A percentile compares a stretch with the other conserved stretches of the same genome.
Evolutionary conservation across 768 basidiomycete species (phyloP).

Genomic region (Leccinum ochraceum): DNA sequence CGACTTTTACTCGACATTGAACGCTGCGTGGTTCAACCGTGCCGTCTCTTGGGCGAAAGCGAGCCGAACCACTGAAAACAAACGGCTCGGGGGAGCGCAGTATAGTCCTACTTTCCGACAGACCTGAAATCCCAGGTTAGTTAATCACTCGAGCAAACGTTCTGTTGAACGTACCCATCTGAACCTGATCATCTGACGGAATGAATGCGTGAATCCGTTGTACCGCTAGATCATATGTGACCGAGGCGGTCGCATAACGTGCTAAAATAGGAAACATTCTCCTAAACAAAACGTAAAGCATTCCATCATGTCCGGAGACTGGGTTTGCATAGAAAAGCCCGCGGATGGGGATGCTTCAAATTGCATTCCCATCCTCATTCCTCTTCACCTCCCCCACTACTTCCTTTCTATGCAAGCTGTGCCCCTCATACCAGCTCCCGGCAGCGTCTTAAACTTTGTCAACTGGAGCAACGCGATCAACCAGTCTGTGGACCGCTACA

Average conservation of each 20-base stretch:
- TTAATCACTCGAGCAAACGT: background rate
- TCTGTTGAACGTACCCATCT: slow-evolving; percentile 31
- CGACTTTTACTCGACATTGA: slow-evolving; percentile 45
- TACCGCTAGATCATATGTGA: slow-evolving; percentile 51
- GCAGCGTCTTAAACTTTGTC: too few relatives aligned
- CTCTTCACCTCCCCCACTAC: too few relatives aligned
- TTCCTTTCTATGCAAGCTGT: too few relatives aligned
- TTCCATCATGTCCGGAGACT: too few relatives aligned
- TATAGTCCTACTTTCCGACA: slow-evolving; percentile 37
- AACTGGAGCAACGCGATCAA: too few relatives aligned
- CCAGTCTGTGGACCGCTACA: too few relatives aligned
- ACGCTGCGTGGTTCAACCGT: slow-evolving; percentile 55
- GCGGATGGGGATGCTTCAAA: too few relatives aligned
- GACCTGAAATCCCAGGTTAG: slow-evolving; percentile 12
- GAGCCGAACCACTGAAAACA: slow-evolving; percentile 46
- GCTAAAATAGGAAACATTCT: too few relatives aligned
- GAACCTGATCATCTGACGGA: slow-evolving; percentile 23
- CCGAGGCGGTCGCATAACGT: slow-evolving; percentile 46
- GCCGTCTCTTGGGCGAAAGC: slow-evolving; percentile 60
- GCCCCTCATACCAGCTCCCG: too few relatives aligned
- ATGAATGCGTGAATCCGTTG: slow-evolving; percentile 47
- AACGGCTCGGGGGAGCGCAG: slow-evolving; percentile 48
- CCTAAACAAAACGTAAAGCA: too few relatives aligned
- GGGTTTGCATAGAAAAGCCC: too few relatives aligned
- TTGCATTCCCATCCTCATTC: too few relatives aligned